These are phyloP conservation scores for Smallanthus sonchifolius DNA, from an alignment of 129 eudicot species.

Conservation along the genomic window DNA sequence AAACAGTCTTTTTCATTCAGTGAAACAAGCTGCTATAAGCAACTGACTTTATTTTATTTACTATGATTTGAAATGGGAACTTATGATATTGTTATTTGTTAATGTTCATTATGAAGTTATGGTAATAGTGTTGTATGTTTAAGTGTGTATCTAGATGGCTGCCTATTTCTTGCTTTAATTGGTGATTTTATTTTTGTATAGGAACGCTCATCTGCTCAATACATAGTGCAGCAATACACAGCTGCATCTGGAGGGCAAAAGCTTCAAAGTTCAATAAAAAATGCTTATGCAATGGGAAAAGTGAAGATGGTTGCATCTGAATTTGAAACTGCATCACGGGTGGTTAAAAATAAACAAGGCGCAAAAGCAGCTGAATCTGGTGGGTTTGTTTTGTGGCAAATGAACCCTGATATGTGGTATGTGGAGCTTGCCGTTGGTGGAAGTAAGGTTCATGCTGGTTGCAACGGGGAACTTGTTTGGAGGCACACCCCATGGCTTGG, in stretches of 20 bases:
- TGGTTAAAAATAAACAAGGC: conserved; percentile 50
- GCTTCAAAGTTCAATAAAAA: conserved; percentile 59
- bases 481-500: conserved; percentile 94
- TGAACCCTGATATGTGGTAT: conserved; percentile 95
- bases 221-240: conserved; percentile 78
- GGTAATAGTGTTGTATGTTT: neutral
- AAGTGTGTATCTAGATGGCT: conserved; percentile 14
- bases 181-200: conserved; percentile 13
- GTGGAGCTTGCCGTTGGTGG: conserved; percentile 85
- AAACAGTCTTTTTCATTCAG: neutral
- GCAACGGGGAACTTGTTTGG: conserved; percentile 86
- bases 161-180: neutral
- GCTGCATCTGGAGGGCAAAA: conserved; percentile 89
- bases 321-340: conserved; percentile 65
- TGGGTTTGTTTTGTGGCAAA: conserved; percentile 86
- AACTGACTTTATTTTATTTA: neutral
- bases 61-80: neutral
- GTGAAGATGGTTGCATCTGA: conserved; percentile 77
- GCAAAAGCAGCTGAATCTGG: conserved; percentile 60
- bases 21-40: neutral
- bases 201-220: conserved; percentile 90
- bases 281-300: conserved; percentile 85
- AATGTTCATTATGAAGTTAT: neutral
- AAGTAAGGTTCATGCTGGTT: conserved; percentile 89
- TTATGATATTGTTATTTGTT: neutral